These are phyloP conservation scores for Lipomyces chichibuensis DNA, from an alignment of 805 yeast species.

Conservation along the genomic window DNA sequence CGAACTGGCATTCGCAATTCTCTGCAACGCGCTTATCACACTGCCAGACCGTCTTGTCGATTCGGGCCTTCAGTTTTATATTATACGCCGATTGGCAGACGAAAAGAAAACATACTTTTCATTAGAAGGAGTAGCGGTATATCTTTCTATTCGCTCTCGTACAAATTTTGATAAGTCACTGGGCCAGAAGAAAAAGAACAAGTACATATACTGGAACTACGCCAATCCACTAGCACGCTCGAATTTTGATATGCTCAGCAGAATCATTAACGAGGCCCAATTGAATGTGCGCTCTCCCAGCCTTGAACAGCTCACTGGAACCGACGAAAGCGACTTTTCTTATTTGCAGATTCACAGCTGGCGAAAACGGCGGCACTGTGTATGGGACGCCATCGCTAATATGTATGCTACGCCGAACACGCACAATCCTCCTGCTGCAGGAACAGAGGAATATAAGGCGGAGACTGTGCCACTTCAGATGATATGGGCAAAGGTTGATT, in stretches of 20 bases:
- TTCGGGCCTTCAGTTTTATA: slow-evolving; percentile 1
- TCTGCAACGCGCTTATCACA: background rate
- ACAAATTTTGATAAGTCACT: background rate
- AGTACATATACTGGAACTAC: background rate
- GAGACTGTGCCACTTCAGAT: slow-evolving; percentile 1
- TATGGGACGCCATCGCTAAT: background rate
- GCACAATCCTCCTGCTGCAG: background rate
- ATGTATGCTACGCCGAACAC: background rate
- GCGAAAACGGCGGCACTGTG: slow-evolving; percentile 1
- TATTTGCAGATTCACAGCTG: background rate
- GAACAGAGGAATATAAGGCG: background rate
- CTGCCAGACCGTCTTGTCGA: slow-evolving; percentile 5
- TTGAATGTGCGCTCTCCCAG: background rate
- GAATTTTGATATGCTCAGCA: background rate
- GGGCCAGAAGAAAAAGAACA: background rate
- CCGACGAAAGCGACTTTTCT: background rate
- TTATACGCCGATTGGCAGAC: background rate
- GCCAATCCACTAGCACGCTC: slow-evolving; percentile 2
- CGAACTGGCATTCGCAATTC: slow-evolving; percentile 2
- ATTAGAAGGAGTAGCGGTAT: slow-evolving; percentile 1
- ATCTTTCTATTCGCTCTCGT: slow-evolving; percentile 3
- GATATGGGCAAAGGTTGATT: background rate
- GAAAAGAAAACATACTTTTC: background rate
- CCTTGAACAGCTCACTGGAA: background rate
- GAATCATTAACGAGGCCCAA: background rate